A percentile compares a stretch with the other conserved stretches of the same genome.
Evolutionary conservation across 768 basidiomycete genomes (phyloP).

Genomic region (Suillus paluster): DNA sequence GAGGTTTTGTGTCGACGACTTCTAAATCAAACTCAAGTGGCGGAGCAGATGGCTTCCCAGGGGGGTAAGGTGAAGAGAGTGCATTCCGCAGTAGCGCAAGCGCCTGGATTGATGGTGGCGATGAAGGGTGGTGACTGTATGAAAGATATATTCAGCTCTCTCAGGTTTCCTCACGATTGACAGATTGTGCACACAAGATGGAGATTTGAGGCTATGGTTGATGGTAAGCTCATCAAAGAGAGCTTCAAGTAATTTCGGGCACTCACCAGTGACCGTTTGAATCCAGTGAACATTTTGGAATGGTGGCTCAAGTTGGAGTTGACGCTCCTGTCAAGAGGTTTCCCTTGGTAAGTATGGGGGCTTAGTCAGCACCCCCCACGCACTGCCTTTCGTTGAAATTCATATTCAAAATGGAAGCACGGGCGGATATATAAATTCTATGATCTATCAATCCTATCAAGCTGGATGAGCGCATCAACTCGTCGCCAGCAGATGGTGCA

Average conservation of each 20-base stretch:
- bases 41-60: slow-evolving; percentile 43
- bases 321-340: background rate
- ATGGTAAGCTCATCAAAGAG: slow-evolving; percentile 1
- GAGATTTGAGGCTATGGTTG: slow-evolving; percentile 57
- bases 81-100: slow-evolving; percentile 63
- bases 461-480: too few relatives aligned
- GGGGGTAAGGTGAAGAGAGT: slow-evolving; percentile 65
- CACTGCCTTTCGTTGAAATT: too few relatives aligned
- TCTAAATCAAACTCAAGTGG: slow-evolving; percentile 75
- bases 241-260: background rate
- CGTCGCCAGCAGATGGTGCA: too few relatives aligned
- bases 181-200: slow-evolving; percentile 51
- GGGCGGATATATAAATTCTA: too few relatives aligned
- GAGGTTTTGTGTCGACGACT: slow-evolving; percentile 65
- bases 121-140: slow-evolving; percentile 64
- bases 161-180: background rate
- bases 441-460: too few relatives aligned
- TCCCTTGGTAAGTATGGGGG: background rate
- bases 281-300: slow-evolving; percentile 41
- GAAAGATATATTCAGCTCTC: background rate
- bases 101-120: slow-evolving; percentile 66
- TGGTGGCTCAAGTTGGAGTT: background rate
- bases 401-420: too few relatives aligned
- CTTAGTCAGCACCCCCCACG: slow-evolving; percentile 2
- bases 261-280: slow-evolving; percentile 40